These are phyloP conservation scores for Tuber brumale DNA, from an alignment of 495 filamentous ascomycete genomes.

Conservation along the genomic window DNA sequence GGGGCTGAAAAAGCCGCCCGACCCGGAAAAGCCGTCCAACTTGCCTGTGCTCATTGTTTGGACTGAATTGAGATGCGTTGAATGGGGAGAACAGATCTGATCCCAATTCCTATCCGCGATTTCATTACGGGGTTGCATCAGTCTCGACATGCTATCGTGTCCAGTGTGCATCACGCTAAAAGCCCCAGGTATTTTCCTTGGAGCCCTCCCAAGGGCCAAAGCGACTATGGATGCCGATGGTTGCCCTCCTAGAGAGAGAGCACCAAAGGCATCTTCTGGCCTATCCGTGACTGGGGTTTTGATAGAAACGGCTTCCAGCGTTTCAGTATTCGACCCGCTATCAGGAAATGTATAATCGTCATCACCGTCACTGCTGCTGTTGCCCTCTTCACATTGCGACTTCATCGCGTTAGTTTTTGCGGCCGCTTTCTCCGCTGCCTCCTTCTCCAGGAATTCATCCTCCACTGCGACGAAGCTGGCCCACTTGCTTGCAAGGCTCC, in stretches of 20 bases:
- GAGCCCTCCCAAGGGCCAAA: background rate
- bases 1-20: too few relatives aligned
- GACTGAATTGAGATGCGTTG: too few relatives aligned
- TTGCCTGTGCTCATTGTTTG: too few relatives aligned
- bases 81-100: background rate
- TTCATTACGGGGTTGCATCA: background rate
- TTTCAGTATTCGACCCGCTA: background rate
- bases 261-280: background rate
- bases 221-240: background rate
- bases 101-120: background rate
- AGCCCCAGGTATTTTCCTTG: background rate
- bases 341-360: background rate
- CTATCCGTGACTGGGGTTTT: background rate
- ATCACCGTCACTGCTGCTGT: background rate
- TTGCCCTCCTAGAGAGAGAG: background rate
- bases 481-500: slow-evolving; percentile 59
- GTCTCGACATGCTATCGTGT: background rate
- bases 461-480: slow-evolving; percentile 63
- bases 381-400: background rate
- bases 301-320: background rate
- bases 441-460: slow-evolving; percentile 40
- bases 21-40: too few relatives aligned
- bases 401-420: background rate
- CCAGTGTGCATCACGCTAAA: background rate
- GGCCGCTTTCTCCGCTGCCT: slow-evolving; percentile 7